These are phyloP conservation scores for Orobanche coerulescens DNA, from an alignment of 257 asterid species.

Conservation along the genomic window DNA sequence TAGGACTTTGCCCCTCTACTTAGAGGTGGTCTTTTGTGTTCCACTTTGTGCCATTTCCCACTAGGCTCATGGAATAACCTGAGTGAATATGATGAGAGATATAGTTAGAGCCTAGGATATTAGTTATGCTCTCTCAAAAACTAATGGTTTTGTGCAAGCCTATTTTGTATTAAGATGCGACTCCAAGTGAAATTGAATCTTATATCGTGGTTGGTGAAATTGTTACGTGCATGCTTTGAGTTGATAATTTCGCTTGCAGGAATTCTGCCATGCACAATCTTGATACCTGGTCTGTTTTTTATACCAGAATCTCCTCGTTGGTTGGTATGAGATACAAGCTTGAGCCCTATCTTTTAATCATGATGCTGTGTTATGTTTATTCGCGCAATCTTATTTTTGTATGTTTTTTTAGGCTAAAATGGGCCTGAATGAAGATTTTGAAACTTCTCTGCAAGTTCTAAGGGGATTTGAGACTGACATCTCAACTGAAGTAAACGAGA, in stretches of 20 bases:
- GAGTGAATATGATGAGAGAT: too few species aligned
- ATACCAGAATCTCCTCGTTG: constrained; percentile 98
- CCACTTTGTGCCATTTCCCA: too few species aligned
- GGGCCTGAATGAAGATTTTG: constrained; percentile 67
- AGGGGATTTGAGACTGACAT: constrained; percentile 82
- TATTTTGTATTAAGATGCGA: too few species aligned
- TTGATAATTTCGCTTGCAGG: constrained; percentile 35
- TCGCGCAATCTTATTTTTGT: constrained; percentile 9
- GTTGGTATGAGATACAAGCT: constrained; percentile 58
- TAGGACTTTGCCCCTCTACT: too few species aligned
- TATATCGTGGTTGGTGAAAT: not conserved
- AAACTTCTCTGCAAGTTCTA: constrained; percentile 79
- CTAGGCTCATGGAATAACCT: too few species aligned
- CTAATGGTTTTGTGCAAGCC: too few species aligned
- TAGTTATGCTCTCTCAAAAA: too few species aligned
- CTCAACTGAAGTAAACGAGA: constrained; percentile 65
- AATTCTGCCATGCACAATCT: constrained; percentile 66
- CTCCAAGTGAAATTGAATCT: constrained; percentile 3
- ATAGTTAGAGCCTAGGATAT: too few species aligned
- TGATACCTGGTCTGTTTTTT: constrained; percentile 87
- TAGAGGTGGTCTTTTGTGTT: too few species aligned
- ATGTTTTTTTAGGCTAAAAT: constrained; percentile 53
- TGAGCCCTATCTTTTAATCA: constrained; percentile 3
- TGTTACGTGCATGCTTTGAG: not conserved
- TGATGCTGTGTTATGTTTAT: constrained; percentile 11